Conservation (phyloP, 2,329 filamentous ascomycete species). For the Emmonsiellopsis sp. region DNA sequence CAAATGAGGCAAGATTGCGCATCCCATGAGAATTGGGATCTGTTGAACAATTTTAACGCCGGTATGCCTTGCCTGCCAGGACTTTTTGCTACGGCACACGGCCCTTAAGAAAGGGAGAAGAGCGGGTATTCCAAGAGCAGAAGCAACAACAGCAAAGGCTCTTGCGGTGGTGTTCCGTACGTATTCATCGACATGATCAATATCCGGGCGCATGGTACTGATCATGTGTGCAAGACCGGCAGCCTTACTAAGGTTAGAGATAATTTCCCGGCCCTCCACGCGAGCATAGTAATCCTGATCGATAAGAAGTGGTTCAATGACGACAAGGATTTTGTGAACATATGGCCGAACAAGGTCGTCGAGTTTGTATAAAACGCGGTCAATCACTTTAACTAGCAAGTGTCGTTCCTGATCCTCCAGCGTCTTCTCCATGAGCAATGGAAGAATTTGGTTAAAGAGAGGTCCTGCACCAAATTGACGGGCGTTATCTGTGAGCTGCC, state of each 20-base stretch:
- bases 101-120: slow-evolving; percentile 90
- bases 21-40: slow-evolving; percentile 97
- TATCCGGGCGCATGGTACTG: slow-evolving; percentile 96
- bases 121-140: slow-evolving; percentile 88
- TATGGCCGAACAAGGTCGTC: slow-evolving; percentile 94
- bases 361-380: slow-evolving; percentile 95
- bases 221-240: slow-evolving; percentile 98
- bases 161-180: slow-evolving; percentile 95
- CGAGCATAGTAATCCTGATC: slow-evolving; percentile 99
- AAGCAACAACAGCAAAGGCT: slow-evolving; percentile 94
- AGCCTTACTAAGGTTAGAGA: slow-evolving; percentile 93
- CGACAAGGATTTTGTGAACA: slow-evolving; percentile 95
- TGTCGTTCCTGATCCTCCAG: slow-evolving; percentile 97
- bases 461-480: slow-evolving; percentile 89
- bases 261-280: slow-evolving; percentile 96
- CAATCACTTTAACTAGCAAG: slow-evolving; percentile 96
- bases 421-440: slow-evolving; percentile 95
- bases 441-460: slow-evolving; percentile 94
- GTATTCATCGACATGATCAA: slow-evolving; percentile 96
- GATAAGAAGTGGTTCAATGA: slow-evolving; percentile 97
- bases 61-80: slow-evolving; percentile 95
- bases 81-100: slow-evolving; percentile 96
- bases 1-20: slow-evolving; percentile 86
- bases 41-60: slow-evolving; percentile 99
- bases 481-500: slow-evolving; percentile 95